These are phyloP conservation scores for Bacterosira constricta DNA, from an alignment of 108 stramenopile species.

Conservation along the genomic window DNA sequence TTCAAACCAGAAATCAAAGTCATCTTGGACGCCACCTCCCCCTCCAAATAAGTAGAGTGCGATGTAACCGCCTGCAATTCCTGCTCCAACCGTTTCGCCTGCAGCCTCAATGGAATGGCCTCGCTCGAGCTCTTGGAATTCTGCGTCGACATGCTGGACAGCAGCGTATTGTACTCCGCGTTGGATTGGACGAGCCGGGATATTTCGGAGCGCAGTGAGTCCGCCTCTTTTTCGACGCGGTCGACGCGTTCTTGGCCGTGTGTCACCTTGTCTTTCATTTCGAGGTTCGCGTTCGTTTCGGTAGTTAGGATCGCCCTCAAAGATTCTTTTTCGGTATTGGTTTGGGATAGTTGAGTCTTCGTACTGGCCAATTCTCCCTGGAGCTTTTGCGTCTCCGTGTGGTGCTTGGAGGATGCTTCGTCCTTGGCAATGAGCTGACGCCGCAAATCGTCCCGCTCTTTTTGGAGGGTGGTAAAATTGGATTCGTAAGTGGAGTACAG, in stretches of 20 bases:
- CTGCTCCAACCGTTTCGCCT: constrained; percentile 66
- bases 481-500: constrained; percentile 39
- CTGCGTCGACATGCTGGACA: constrained; percentile 57
- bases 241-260: not conserved
- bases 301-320: not conserved
- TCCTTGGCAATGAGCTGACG: not conserved
- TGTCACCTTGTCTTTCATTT: not conserved
- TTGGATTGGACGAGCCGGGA: constrained; percentile 66
- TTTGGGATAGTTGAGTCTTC: not conserved
- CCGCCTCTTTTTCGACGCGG: constrained; percentile 12
- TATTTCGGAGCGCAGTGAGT: constrained; percentile 4
- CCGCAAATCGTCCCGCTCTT: constrained; percentile 35
- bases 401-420: not conserved
- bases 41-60: constrained; percentile 72
- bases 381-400: not conserved
- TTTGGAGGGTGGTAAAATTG: constrained; percentile 23
- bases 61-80: constrained; percentile 70
- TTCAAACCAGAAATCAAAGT: constrained; percentile 43
- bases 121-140: constrained; percentile 59
- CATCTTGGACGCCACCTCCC: constrained; percentile 51
- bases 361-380: not conserved
- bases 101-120: constrained; percentile 67
- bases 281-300: not conserved
- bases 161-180: constrained; percentile 34
- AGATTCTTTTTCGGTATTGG: not conserved